Percentiles rank a stretch among this genome's conserved stretches.
Conservation (phyloP, 139 green algal genomes). For the Picochlorum costavermella region DNA sequence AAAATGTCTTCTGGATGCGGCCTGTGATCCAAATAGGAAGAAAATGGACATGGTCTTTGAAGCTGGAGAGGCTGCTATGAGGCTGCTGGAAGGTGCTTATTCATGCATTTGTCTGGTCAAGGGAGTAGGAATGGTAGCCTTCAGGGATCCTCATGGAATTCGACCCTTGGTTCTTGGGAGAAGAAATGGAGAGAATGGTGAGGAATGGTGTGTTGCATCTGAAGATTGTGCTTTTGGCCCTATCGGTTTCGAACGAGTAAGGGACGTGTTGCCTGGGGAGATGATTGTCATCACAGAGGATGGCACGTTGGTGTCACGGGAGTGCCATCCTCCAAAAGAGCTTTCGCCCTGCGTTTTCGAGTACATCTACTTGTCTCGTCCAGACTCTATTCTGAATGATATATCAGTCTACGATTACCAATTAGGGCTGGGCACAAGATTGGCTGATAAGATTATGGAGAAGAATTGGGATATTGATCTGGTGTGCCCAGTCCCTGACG, state of each 20-base stretch:
- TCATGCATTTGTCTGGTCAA: conserved; percentile 83
- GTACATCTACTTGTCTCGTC: conserved; percentile 97
- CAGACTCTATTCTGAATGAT: conserved; percentile 87
- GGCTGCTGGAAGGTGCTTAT: conserved; percentile 83
- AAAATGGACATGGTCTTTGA: conserved; percentile 83
- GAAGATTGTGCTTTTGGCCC: conserved; percentile 98
- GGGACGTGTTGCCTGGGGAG: conserved; percentile 89
- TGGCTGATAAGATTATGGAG: conserved; percentile 71
- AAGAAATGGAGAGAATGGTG: conserved; percentile 35
- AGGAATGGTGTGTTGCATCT: conserved; percentile 85
- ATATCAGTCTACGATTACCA: conserved; percentile 98
- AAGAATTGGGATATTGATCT: conserved; percentile 84
- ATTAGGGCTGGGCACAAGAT: conserved; percentile 64
- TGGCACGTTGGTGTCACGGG: conserved; percentile 62
- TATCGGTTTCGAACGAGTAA: conserved; percentile 86
- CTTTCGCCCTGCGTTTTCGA: conserved; percentile 95
- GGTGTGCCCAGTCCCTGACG: conserved; percentile 89
- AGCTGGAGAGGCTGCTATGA: conserved; percentile 70
- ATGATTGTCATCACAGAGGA: conserved; percentile 86
- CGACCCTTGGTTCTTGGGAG: conserved; percentile 85
- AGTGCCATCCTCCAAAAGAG: conserved; percentile 37
- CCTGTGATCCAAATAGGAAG: conserved; percentile 62
- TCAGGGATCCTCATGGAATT: conserved; percentile 95
- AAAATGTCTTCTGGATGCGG: conserved; percentile 54
- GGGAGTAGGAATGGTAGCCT: conserved; percentile 90